Evolutionary conservation across 352 stramenopile genomes (phyloP), one percentile per base, ranked within the genome.

Genomic region (Phytopythium boreale): DNA sequence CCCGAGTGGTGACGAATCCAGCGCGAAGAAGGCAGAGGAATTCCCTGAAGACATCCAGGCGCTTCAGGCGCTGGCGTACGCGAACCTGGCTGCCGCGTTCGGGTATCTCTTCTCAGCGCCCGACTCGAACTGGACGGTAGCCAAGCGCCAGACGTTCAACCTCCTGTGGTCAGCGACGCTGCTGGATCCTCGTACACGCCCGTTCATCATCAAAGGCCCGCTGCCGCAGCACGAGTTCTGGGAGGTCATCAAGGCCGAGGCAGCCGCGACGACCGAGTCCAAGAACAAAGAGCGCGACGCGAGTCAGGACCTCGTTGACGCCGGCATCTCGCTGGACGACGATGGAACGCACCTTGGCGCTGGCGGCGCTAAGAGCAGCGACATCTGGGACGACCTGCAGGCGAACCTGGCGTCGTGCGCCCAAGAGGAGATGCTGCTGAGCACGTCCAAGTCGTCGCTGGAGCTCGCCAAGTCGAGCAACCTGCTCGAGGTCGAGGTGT

Each of bases 311-410:
- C 51, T 84, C 4, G 46, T 60, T 8, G 79, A 82, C 37, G 71
- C 60, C 12, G 64, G 66, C 6, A 76, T 83, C 1, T 61, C 68
- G 2, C 52, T 89, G 15, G 75, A 82, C 4, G 77, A 89, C 7
- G 78, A 67, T 19, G 60, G 56, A 12, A 36, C 39, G 11, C 59
- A 85, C 11, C 50, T 78, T 12, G 64, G 64, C 20, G 68, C 56
- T 24, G 53, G 46, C 24, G 46, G 29, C 9, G 44, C 19, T 20
- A 76, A 80, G 50, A 75, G 52, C n/a, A 68, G 74, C 9, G 78
- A 89, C 57, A 68, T 92, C 17, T 92, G 84, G 84, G 84, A 92
- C 51, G 84, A 92, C 55, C 69, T 92, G 10, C 84, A 92, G 64
- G 84, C 84, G 11, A 92, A 89, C 31, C 44, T 92, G 36, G 69